Conservation (phyloP, 208 protist species). For the Novymonas esmeraldas region DNA sequence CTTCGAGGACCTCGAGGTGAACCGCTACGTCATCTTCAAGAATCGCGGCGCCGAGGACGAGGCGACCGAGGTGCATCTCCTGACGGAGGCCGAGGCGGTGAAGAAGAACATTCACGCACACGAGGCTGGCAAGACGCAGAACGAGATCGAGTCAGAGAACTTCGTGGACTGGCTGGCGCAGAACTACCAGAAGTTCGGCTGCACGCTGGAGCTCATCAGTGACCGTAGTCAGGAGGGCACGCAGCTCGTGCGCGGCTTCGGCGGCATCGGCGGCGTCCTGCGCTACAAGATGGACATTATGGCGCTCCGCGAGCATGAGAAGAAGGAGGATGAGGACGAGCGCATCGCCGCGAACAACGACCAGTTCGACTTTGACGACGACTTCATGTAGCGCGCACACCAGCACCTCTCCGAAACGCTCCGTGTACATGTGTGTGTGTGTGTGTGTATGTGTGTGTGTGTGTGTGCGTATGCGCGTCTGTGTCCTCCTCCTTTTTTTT, state of each 20-base stretch:
- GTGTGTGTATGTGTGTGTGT: slow-evolving; percentile 17
- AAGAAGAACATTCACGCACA: slow-evolving; percentile 84
- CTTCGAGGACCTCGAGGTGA: slow-evolving; percentile 97
- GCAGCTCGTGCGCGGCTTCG: slow-evolving; percentile 98
- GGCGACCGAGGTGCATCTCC: slow-evolving; percentile 48
- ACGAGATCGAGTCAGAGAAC: slow-evolving; percentile 90
- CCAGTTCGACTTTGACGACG: slow-evolving; percentile 93
- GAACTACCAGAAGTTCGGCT: slow-evolving; percentile 99
- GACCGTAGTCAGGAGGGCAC: slow-evolving; percentile 97
- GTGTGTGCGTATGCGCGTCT: not conserved
- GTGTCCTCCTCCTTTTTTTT: not conserved
- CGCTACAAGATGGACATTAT: slow-evolving; percentile 92
- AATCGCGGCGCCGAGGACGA: slow-evolving; percentile 86
- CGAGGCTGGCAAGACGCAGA: slow-evolving; percentile 83
- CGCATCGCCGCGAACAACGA: slow-evolving; percentile 64
- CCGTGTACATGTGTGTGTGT: slow-evolving; percentile 10
- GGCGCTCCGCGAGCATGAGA: slow-evolving; percentile 88
- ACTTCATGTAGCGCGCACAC: slow-evolving; percentile 78
- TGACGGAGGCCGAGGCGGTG: slow-evolving; percentile 78
- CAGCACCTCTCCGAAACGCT: too few relatives aligned
- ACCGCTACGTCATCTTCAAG: slow-evolving; percentile 89
- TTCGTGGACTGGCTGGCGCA: slow-evolving; percentile 99
- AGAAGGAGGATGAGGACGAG: slow-evolving; percentile 73
- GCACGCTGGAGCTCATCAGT: slow-evolving; percentile 94
- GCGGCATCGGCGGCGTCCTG: slow-evolving; percentile 96